These are phyloP conservation scores for Apiospora koreana DNA, from an alignment of 2,329 filamentous ascomycete genomes.

Conservation along the genomic window DNA sequence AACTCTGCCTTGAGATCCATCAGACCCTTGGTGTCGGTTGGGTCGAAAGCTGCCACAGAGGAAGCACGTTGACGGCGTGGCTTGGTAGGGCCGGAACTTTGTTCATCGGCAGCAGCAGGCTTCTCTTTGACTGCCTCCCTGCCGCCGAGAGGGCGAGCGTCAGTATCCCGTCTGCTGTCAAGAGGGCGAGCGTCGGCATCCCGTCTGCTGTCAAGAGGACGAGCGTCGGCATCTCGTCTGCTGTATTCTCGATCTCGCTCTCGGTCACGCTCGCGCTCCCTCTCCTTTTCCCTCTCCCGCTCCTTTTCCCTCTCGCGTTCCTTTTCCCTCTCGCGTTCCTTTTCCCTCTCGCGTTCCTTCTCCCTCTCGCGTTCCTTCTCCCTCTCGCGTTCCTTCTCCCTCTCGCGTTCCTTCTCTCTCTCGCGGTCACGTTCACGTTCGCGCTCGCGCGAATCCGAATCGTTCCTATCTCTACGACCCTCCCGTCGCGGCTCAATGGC, in stretches of 20 bases:
- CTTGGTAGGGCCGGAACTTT: slow-evolving; percentile 33
- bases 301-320: slow-evolving; percentile 25
- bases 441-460: slow-evolving; percentile 21
- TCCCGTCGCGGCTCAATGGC: slow-evolving; percentile 29
- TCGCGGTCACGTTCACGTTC: slow-evolving; percentile 18
- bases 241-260: slow-evolving; percentile 24
- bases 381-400: slow-evolving; percentile 28
- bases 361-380: slow-evolving; percentile 22
- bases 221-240: slow-evolving; percentile 40
- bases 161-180: slow-evolving; percentile 38
- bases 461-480: slow-evolving; percentile 5
- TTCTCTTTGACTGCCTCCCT: slow-evolving; percentile 34
- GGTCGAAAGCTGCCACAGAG: slow-evolving; percentile 48
- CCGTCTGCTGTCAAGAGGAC: slow-evolving; percentile 34
- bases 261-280: slow-evolving; percentile 17
- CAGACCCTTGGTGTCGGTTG: slow-evolving; percentile 53
- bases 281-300: slow-evolving; percentile 24
- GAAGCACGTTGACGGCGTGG: slow-evolving; percentile 38
- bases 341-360: slow-evolving; percentile 17
- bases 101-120: slow-evolving; percentile 40
- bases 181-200: slow-evolving; percentile 41
- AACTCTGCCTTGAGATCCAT: slow-evolving; percentile 52
- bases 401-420: slow-evolving; percentile 19
- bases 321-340: slow-evolving; percentile 24
- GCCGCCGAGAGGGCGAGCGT: slow-evolving; percentile 34